A percentile compares a stretch with the other conserved stretches of the same genome.
phyloP scores from a whole-genome alignment of 192 early-diverging fungal genomes.

The Linnemannia zychae region DNA sequence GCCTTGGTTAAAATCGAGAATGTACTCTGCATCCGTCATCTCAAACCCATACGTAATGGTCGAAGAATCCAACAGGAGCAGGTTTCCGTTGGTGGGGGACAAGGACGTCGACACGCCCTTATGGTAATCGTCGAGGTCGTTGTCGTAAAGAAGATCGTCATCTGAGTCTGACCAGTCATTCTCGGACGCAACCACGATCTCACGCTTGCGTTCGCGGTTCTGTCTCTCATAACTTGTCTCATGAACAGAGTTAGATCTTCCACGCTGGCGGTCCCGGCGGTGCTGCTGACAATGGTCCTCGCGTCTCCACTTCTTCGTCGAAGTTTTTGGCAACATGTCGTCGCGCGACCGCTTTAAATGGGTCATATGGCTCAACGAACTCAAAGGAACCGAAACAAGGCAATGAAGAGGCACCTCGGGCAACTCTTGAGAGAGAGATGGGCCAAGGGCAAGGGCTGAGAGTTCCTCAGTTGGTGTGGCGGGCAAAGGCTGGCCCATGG shows the following conservation, averaged over 20 bases:
- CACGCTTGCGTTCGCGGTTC: conserved; percentile 29
- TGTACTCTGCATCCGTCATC: conserved; percentile 46
- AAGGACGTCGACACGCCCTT: background rate
- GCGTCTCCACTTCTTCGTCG: background rate
- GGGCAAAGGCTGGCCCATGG: background rate
- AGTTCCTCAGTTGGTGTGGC: background rate
- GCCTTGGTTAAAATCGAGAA: conserved; percentile 49
- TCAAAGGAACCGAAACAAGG: background rate
- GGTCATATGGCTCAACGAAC: background rate
- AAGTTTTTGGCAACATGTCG: background rate
- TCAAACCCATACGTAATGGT: conserved; percentile 55
- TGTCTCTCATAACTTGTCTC: conserved; percentile 22
- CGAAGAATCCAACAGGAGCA: conserved; percentile 43
- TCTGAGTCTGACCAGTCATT: conserved; percentile 47
- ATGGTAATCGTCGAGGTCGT: background rate
- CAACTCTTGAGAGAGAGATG: background rate
- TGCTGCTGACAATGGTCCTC: background rate
- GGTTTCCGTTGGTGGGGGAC: background rate
- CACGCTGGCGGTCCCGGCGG: background rate
- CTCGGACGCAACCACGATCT: conserved; percentile 36
- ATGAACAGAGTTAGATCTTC: background rate
- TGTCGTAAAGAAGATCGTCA: conserved; percentile 19
- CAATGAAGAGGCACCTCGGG: background rate
- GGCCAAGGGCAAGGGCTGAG: background rate
- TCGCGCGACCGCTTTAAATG: background rate